These are phyloP conservation scores for Fusarium xyrophilum DNA, from an alignment of 2,329 filamentous ascomycete species.

Conservation along the genomic window DNA sequence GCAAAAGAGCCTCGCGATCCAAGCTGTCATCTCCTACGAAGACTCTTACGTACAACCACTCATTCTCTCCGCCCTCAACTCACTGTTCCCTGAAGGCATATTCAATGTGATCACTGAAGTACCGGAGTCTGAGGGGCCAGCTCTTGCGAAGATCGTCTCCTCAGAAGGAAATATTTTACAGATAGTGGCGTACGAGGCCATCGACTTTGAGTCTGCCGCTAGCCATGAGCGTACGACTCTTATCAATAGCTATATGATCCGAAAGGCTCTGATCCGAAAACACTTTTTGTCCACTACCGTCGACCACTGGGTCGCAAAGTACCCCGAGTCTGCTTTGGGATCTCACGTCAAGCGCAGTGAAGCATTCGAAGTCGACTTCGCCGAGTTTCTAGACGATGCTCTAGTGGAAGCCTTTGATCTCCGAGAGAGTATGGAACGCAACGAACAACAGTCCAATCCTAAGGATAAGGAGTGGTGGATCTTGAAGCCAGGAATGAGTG, in stretches of 20 bases:
- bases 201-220: slow-evolving; percentile 82
- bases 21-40: slow-evolving; percentile 83
- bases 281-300: slow-evolving; percentile 89
- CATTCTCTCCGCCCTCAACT: slow-evolving; percentile 74
- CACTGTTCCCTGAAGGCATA: slow-evolving; percentile 61
- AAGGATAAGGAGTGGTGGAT: slow-evolving; percentile 88
- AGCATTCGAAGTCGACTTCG: slow-evolving; percentile 93
- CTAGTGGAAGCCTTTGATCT: slow-evolving; percentile 90
- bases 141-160: slow-evolving; percentile 49
- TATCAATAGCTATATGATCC: slow-evolving; percentile 90
- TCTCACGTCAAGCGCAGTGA: slow-evolving; percentile 78
- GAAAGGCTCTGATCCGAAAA: slow-evolving; percentile 95
- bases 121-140: slow-evolving; percentile 42
- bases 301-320: slow-evolving; percentile 83
- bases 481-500: slow-evolving; percentile 96
- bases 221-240: slow-evolving; percentile 67
- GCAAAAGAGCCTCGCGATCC: slow-evolving; percentile 44
- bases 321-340: slow-evolving; percentile 73
- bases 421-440: slow-evolving; percentile 75
- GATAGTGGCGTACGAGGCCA: slow-evolving; percentile 83
- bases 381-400: slow-evolving; percentile 94
- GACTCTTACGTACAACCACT: slow-evolving; percentile 90
- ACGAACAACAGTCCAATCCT: slow-evolving; percentile 50
- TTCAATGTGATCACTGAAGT: slow-evolving; percentile 63
- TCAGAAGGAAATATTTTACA: slow-evolving; percentile 67